Evolutionary conservation across 129 eudicot genomes (phyloP), one percentile per base, ranked within the genome.

Genomic region (Chrysanthemum seticuspe): DNA sequence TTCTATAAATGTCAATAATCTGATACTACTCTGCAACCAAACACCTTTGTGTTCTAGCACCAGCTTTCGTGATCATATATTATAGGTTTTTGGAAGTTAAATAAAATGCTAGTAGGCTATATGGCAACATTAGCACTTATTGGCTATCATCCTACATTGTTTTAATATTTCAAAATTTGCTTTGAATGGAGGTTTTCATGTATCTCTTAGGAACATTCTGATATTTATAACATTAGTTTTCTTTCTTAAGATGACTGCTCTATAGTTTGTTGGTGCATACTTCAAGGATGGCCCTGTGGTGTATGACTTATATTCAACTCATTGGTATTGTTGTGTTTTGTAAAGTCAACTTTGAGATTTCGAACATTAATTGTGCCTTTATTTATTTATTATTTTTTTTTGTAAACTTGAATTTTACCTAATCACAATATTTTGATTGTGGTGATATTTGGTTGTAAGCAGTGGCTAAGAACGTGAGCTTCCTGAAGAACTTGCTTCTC

Each of bases 401-500:
- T 3, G 14, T 15, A 23, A 36, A 13, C 51, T 34, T 15, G 25
- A 29, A 23, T 70, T 60, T 21, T 80, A 27, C 16, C 72, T 75
- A 59, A 67, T 58, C 21, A 58, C 36, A n/a, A 34, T 62, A 45
- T 44, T 48, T 63, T 10, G 49, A 40, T 74, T 67, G 48, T 65
- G 72, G 31, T 56, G 58, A 67, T 67, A 27, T 76, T 34, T 29
- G 23, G 73, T 67, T 76, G 74, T 67, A 12, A 21, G 45, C 40
- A 93, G 98, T 78, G 84, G 76, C 2, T 80, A 80, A 77, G 98
- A 93, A 76, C 92, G 92, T 44, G 92, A 93, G 65, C 84, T 93
- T 66, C 97, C 90, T 58, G 96, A 90, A 85, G 91, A 93, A 76
- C 90, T 93, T 79, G 92, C 97, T 79, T 78, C 84, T 58, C 85